Conservation (phyloP, 768 basidiomycete species). For the Macrocybe gigantea region DNA sequence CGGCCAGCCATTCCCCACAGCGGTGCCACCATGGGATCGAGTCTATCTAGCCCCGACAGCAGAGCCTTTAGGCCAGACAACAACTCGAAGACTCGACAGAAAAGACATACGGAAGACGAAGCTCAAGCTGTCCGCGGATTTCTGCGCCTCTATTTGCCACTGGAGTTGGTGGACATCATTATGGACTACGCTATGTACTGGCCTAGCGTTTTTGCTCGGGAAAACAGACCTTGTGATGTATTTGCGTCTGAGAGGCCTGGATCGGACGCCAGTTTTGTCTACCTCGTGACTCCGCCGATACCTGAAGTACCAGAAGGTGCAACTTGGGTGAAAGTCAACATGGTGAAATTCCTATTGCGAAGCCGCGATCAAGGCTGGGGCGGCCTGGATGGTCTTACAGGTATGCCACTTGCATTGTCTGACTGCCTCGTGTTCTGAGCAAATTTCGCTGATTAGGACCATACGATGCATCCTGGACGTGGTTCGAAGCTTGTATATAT, state of each 20-base stretch:
- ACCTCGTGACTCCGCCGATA: not conserved
- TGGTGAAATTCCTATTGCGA: conserved; percentile 1
- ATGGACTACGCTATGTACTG: not conserved
- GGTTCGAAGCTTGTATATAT: conserved; percentile 8
- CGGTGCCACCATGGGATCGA: no score
- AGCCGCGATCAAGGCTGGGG: conserved; percentile 13
- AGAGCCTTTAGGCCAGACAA: no score
- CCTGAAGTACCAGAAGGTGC: not conserved
- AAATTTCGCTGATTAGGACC: conserved; percentile 1
- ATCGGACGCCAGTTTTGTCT: not conserved
- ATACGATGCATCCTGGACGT: conserved; percentile 8
- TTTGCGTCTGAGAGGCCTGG: not conserved
- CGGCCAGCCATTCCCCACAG: no score
- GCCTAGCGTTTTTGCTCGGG: not conserved
- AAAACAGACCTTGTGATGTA: not conserved
- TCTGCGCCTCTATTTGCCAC: not conserved
- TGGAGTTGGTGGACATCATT: not conserved
- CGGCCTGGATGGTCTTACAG: not conserved
- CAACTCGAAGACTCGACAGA: no score
- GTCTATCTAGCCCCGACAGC: no score
- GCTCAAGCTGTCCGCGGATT: not conserved
- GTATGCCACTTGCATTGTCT: not conserved
- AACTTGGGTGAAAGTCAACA: not conserved
- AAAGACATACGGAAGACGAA: no score
- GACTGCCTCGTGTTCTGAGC: not conserved